These are phyloP conservation scores for Tagetes patula DNA, from an alignment of 129 eudicot genomes.

Conservation along the genomic window DNA sequence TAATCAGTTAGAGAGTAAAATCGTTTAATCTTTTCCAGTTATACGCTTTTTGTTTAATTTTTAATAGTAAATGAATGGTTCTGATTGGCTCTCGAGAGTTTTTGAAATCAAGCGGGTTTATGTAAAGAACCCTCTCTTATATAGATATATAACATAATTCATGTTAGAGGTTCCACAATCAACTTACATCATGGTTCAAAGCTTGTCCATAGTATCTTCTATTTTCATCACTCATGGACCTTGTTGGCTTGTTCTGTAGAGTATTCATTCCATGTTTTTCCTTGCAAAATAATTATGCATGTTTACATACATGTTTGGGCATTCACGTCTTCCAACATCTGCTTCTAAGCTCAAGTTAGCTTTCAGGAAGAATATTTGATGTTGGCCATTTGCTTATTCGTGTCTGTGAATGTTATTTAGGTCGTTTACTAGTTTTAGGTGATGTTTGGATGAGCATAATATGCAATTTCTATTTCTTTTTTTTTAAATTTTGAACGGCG, in stretches of 20 bases:
- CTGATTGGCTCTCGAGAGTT: too few species aligned
- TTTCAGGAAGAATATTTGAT: neutral
- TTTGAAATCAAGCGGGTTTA: too few species aligned
- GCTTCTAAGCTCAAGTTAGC: neutral
- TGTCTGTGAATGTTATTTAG: slow-evolving; percentile 5
- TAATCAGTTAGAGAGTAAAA: too few species aligned
- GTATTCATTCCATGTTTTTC: neutral
- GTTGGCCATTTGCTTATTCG: neutral
- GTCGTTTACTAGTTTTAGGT: neutral
- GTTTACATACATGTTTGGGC: neutral
- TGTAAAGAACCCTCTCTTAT: too few species aligned
- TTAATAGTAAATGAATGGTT: too few species aligned
- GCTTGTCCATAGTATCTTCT: neutral
- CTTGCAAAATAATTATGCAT: slow-evolving; percentile 3
- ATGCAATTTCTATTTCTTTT: too few species aligned
- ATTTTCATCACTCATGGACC: slow-evolving; percentile 7
- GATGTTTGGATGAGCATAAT: neutral
- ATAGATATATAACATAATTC: neutral
- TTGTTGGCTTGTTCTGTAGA: neutral
- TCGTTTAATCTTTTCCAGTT: too few species aligned
- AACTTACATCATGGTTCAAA: slow-evolving; percentile 8
- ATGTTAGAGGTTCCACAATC: neutral
- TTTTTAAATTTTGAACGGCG: too few species aligned
- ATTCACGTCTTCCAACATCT: slow-evolving; percentile 14
- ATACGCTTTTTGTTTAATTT: too few species aligned